Evolutionary conservation across 1,139 yeast species (phyloP), one percentile per base, ranked within the genome.

Genomic region (Geotrichum europaeum): DNA sequence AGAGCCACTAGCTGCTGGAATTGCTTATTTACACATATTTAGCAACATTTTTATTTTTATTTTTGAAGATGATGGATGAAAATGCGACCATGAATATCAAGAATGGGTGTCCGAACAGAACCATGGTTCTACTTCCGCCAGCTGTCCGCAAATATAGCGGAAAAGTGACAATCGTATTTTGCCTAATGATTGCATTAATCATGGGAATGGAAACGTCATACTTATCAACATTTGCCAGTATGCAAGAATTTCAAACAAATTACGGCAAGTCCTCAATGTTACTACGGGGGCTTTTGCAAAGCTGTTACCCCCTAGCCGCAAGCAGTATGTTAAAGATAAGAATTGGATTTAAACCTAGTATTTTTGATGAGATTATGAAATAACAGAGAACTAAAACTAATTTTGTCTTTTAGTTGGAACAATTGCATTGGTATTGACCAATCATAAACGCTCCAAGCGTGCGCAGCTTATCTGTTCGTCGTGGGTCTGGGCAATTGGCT

Each of bases 191-290:
- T 36, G 64, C 62, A 56, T 74, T 82, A 70, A 78, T 85, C 75
- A 80, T 84, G 71, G 92, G 92, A 55, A 79, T 85, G 65, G 92
- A 86, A 73, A 83, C 85, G 51, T 83, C 89, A 0, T 84, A 88
- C 4, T 78, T 86, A 77, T 81, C 89, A 1, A 82, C 84, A 0
- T 85, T 86, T 67, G 71, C 84, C 50, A 81, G 84, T 49, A 74
- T 77, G 10, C 68, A 66, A 0, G 72, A 73, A 3, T 85, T 85
- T 68, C 70, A 74, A 52, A 64, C 66, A 0, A 79, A 72, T 62
- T 86, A 85, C 68, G 62, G 75, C 60, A 53, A 68, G 52, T 87
- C 88, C 0, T 68, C 73, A 12, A 68, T 78, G 0, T 55, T 74
- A 1, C 51, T 64, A 32, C 78, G 78, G 62, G 83, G 83, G 0